Evolutionary conservation across 106 monocot genomes (phyloP).

Genomic region (Dactylorhiza incarnata): DNA sequence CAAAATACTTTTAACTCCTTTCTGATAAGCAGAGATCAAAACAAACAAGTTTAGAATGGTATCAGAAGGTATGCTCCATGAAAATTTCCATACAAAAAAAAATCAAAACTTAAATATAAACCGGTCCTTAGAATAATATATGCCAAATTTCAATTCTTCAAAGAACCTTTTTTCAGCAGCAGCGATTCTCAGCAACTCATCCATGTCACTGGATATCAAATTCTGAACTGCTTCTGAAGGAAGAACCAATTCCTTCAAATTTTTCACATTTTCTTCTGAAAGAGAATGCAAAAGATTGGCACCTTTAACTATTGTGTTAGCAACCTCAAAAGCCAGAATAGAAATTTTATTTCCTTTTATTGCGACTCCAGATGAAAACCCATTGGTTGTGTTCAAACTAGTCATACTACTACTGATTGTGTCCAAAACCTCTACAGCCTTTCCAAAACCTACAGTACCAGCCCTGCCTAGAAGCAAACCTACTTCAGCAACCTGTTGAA

Average conservation of each 20-base stretch:
- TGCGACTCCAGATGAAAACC: slow-evolving; percentile 48
- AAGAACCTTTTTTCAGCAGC: slow-evolving; percentile 74
- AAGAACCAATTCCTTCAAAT: slow-evolving; percentile 60
- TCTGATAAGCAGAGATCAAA: slow-evolving; percentile 29
- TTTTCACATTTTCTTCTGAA: slow-evolving; percentile 54
- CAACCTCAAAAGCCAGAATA: slow-evolving; percentile 83
- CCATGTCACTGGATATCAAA: slow-evolving; percentile 49
- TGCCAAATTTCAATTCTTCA: neutral
- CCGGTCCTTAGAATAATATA: neutral
- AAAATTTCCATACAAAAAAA: neutral
- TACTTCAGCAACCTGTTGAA: slow-evolving; percentile 53
- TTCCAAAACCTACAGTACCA: slow-evolving; percentile 65
- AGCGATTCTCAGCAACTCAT: slow-evolving; percentile 55
- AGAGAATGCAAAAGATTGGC: slow-evolving; percentile 73
- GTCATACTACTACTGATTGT: slow-evolving; percentile 66
- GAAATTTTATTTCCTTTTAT: slow-evolving; percentile 52
- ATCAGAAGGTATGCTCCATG: neutral
- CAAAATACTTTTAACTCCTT: slow-evolving; percentile 74
- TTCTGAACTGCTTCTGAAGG: slow-evolving; percentile 65
- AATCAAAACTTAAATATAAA: neutral
- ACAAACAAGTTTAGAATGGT: neutral
- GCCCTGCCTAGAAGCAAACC: slow-evolving; percentile 60
- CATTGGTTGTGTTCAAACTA: slow-evolving; percentile 39
- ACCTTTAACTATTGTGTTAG: slow-evolving; percentile 71
- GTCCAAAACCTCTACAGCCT: slow-evolving; percentile 75